Percentiles rank a stretch among this genome's conserved stretches.
Conservation (phyloP, 2,329 filamentous ascomycete genomes). For the Penicillium sp. region DNA sequence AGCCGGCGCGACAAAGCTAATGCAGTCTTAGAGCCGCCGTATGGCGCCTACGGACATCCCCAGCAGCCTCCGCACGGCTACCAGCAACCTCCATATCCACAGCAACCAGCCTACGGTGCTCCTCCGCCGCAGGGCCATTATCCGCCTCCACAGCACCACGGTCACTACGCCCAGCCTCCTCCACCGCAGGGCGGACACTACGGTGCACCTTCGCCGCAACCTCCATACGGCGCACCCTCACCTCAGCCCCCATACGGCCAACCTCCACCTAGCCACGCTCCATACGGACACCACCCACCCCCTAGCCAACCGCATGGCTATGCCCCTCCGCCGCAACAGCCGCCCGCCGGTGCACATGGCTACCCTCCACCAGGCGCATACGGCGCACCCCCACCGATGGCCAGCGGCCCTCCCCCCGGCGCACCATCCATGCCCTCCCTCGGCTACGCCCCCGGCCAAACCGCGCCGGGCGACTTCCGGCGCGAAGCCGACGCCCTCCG, state of each 20-base stretch:
- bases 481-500: slow-evolving; percentile 69
- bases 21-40: slow-evolving; percentile 21
- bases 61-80: slow-evolving; percentile 28
- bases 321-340: slow-evolving; percentile 26
- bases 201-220: slow-evolving; percentile 22
- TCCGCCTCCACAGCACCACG: slow-evolving; percentile 29
- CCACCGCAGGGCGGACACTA: slow-evolving; percentile 33
- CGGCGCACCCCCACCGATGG: slow-evolving; percentile 26
- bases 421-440: slow-evolving; percentile 62
- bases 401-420: slow-evolving; percentile 32
- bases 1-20: neutral
- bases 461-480: slow-evolving; percentile 64
- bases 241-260: slow-evolving; percentile 37
- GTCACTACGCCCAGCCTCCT: slow-evolving; percentile 41
- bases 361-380: slow-evolving; percentile 31
- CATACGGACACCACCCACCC: slow-evolving; percentile 6
- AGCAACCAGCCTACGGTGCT: slow-evolving; percentile 41
- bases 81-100: slow-evolving; percentile 25
- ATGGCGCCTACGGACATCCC: slow-evolving; percentile 29
- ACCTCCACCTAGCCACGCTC: slow-evolving; percentile 15
- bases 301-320: too few relatives aligned
- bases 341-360: slow-evolving; percentile 43
- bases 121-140: slow-evolving; percentile 33
- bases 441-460: slow-evolving; percentile 71
- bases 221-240: slow-evolving; percentile 15